Evolutionary conservation across 495 filamentous ascomycete species (phyloP), one percentile per base, ranked within the genome.

Genomic region (Aeminium ludgeri): DNA sequence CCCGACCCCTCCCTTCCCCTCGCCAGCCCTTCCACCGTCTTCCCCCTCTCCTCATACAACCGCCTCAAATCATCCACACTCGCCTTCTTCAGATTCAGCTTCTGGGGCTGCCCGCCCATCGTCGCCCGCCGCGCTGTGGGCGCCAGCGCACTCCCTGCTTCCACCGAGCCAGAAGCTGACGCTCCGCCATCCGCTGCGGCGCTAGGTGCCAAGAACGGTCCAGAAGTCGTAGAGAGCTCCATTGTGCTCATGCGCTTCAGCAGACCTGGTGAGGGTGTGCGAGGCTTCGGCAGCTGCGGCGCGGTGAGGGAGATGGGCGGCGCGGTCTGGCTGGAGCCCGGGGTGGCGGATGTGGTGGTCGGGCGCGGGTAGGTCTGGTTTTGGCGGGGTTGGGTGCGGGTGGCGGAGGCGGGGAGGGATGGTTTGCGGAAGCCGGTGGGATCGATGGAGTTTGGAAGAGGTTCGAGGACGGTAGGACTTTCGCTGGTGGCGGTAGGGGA

Each of bases 41-140:
- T 55, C 2, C 52, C 52, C 25, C 60, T 34, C 50, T 63, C 60
- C 49, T 63, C 60, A 38, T 63, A 63, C 35, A 63, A 41, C 49
- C 57, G 40, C 25, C 59, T 42, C 34, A 63, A 38, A 45, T 62
- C 55, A 33, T 60, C 60, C 7, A 63, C 60, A 15, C 49, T 52
- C 12, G 41, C 36, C 41, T 59, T 58, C 36, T 46, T 48, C 41
- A 62, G 36, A 34, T 55, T 48, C 40, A 63, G 32, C 27, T 46
- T 54, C 25, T 45, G 44, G 5, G 52, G 55, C 10, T 28, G 2
- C 15, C 13, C 27, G 10, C 29, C 18, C 36, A 20, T 30, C 32
- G 30, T 29, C 31, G 29, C 30, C 49, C 23, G 13, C 39, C 27
- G 27, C 37, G 34, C 0, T 35, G 35, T 17, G 10, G 35, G 19